Evolutionary conservation across 2,329 filamentous ascomycete genomes (phyloP).

Genomic region (Aureobasidium sp.): DNA sequence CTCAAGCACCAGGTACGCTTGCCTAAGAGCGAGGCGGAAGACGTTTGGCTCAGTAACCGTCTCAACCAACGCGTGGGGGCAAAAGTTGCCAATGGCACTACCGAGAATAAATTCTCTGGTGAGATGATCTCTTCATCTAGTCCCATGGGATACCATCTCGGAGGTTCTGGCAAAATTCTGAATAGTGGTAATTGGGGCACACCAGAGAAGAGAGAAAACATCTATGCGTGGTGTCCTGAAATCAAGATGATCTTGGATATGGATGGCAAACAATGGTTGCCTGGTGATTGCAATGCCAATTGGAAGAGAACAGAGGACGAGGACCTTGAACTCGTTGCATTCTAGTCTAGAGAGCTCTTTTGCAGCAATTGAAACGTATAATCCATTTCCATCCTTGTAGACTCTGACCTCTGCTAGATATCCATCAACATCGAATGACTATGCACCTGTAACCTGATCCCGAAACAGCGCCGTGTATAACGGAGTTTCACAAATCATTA

Average conservation of each 20-base stretch:
- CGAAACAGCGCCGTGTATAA: neutral
- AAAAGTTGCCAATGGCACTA: neutral
- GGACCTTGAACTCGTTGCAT: neutral
- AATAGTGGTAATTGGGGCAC: neutral
- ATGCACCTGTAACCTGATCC: neutral
- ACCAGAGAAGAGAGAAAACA: neutral
- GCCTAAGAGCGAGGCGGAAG: neutral
- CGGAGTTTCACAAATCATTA: neutral
- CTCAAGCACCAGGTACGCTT: neutral
- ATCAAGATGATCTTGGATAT: slow-evolving; percentile 3
- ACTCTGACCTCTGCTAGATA: neutral
- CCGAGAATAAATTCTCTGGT: neutral
- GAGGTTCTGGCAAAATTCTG: neutral
- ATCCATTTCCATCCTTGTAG: neutral
- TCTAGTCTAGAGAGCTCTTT: neutral
- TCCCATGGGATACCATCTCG: neutral
- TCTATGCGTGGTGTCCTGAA: neutral
- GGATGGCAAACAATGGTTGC: neutral
- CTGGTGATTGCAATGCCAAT: neutral
- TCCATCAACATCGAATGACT: neutral
- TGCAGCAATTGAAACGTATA: neutral
- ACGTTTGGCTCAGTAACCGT: neutral
- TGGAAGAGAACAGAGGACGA: neutral
- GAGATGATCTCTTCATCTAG: neutral
- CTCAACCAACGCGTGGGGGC: neutral